A percentile compares a stretch with the other conserved stretches of the same genome.
These are phyloP conservation scores for Piromyces finnis DNA, from an alignment of 192 early-diverging fungal genomes.

Conservation along the genomic window DNA sequence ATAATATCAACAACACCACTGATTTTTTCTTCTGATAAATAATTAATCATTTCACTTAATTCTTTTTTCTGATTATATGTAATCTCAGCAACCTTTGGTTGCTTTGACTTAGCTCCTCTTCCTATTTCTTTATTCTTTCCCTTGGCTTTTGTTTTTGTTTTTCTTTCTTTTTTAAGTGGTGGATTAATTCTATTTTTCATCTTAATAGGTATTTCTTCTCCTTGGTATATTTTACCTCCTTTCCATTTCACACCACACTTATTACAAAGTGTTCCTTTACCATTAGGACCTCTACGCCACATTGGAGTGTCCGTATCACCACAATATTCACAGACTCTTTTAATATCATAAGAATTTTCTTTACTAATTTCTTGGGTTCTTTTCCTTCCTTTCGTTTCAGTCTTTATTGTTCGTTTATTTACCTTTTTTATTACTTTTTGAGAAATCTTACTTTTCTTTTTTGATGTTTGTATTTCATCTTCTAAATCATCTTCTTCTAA, in stretches of 20 bases:
- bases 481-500: not conserved
- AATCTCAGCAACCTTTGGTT: conserved; percentile 2
- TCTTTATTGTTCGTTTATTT: not conserved
- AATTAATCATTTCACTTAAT: conserved; percentile 8
- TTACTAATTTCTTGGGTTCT: not conserved
- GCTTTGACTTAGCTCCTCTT: not conserved
- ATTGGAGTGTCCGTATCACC: not conserved
- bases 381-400: not conserved
- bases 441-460: not conserved
- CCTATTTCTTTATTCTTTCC: not conserved
- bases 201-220: not conserved
- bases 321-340: not conserved
- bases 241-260: not conserved
- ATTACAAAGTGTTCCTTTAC: not conserved
- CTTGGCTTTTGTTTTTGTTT: not conserved
- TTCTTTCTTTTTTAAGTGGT: not conserved
- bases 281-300: not conserved
- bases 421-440: not conserved
- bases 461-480: not conserved
- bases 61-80: conserved; percentile 11
- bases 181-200: not conserved
- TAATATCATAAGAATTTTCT: not conserved
- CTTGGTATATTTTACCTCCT: not conserved
- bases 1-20: conserved; percentile 10
- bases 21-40: conserved; percentile 5